Base-by-base conservation (phyloP, 2,329 filamentous ascomycete species). In the Fusarium oxysporum region DNA sequence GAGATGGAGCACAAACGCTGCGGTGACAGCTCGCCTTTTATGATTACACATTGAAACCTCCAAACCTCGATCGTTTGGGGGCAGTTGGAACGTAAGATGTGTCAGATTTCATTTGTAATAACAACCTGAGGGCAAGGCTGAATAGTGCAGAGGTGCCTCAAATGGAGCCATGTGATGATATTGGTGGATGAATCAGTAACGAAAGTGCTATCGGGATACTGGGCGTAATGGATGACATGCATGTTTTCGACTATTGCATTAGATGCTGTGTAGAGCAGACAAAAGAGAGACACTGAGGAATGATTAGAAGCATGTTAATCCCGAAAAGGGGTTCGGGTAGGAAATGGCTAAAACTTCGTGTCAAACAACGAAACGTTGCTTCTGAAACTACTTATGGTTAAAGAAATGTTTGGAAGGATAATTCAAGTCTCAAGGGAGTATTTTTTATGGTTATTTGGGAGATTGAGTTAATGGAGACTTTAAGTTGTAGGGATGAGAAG, bases 271-370 rank as follows among this genome's bases (percentile, higher is more conserved):
- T 9, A 8, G 25, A n/a, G 17, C 32, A 7, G n/a, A 23, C 3
- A 35, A 10, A 23, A 33, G 11, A 23, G 14, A 16, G 5, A 37
- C 23, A 64, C 51, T 21, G 21, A 54, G 21, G 62, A 41, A 62
- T 51, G n/a, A 37, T 44, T n/a, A 61, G 40, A 28, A 67, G 53
- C 13, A 62, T 55, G 30, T 41, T 60, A 25, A 70, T 53, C 35
- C 66, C 48, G 21, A 64, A 45, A 58, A 66, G 59, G 40, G 72
- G 68, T 11, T 44, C 35, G 54, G 62, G 56, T 40, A 70, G 35
- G 10, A 51, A 63, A 51, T 60, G 51, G 19, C 35, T 37, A 19
- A 38, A 51, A 41, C n/a, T 23, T 25, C 30, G 45, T 28, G 16
- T 56, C 35, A 25, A 62, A 32, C 60, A 28, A 41, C 28, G 23